Conservation (phyloP, 1,139 yeast genomes). For the Arxiozyma heterogenica region DNA sequence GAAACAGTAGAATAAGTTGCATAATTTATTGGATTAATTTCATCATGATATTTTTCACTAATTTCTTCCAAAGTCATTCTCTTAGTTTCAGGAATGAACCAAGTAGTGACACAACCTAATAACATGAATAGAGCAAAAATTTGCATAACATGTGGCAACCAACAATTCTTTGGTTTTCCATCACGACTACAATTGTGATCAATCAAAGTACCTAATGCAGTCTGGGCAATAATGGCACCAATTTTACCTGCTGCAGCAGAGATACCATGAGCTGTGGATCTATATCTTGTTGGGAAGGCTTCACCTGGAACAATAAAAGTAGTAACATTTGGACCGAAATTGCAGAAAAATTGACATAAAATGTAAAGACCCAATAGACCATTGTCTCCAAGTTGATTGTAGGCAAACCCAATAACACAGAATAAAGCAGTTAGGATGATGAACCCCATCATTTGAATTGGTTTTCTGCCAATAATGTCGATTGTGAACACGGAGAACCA, state of each 20-base stretch:
- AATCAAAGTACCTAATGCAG: conserved; percentile 76
- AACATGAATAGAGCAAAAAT: conserved; percentile 87
- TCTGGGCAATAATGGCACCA: conserved; percentile 95
- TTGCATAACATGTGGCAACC: conserved; percentile 85
- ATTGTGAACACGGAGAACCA: conserved; percentile 73
- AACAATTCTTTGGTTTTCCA: conserved; percentile 48
- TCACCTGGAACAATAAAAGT: conserved; percentile 96
- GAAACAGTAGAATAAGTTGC: conserved; percentile 1
- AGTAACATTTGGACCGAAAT: conserved; percentile 92
- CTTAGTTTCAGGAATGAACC: conserved; percentile 81
- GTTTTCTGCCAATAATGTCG: conserved; percentile 74
- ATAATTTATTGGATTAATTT: conserved; percentile 36
- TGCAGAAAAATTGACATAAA: conserved; percentile 73
- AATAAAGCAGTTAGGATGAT: conserved; percentile 55
- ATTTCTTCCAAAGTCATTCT: conserved; percentile 80
- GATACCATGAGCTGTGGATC: conserved; percentile 97
- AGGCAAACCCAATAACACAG: conserved; percentile 63
- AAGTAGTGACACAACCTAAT: conserved; percentile 54
- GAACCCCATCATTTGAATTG: conserved; percentile 71
- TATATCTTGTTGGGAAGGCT: conserved; percentile 91
- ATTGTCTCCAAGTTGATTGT: conserved; percentile 51
- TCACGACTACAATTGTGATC: conserved; percentile 63
- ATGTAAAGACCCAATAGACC: conserved; percentile 70
- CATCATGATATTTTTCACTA: conserved; percentile 70
- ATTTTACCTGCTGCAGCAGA: conserved; percentile 94